These are phyloP conservation scores for Paracoccidioides lutzii DNA, from an alignment of 2,329 filamentous ascomycete genomes.

Conservation along the genomic window DNA sequence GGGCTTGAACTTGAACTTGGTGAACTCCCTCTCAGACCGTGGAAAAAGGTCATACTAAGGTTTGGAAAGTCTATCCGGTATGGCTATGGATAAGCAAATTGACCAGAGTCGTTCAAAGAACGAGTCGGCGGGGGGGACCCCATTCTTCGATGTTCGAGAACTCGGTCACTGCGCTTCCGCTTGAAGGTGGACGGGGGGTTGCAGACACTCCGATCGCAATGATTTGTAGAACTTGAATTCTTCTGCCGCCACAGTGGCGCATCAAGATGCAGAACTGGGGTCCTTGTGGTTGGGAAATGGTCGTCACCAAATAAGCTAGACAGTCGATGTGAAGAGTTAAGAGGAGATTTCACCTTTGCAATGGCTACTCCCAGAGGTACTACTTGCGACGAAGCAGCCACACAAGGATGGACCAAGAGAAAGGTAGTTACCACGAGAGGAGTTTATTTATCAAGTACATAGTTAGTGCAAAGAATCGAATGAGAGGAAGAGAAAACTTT, in stretches of 20 bases:
- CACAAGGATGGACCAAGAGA: conserved; percentile 9
- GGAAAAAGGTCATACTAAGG: too few relatives aligned
- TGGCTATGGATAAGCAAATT: too few relatives aligned
- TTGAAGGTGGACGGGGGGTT: conserved; percentile 43
- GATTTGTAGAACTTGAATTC: conserved; percentile 32
- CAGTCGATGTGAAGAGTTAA: neutral
- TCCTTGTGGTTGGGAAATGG: conserved; percentile 9
- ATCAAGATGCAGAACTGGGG: conserved; percentile 28
- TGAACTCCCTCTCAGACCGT: too few relatives aligned
- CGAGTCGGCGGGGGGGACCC: neutral
- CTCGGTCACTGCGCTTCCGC: conserved; percentile 37
- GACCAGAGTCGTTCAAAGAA: too few relatives aligned
- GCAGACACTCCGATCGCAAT: conserved; percentile 43
- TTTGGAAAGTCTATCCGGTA: too few relatives aligned
- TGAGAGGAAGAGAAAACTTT: conserved; percentile 5
- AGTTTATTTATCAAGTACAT: conserved; percentile 6
- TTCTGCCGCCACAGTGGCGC: conserved; percentile 38
- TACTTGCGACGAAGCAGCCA: neutral
- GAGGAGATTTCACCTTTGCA: neutral
- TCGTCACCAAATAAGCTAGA: conserved; percentile 4
- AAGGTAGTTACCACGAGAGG: conserved; percentile 8
- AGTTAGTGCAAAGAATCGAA: conserved; percentile 5
- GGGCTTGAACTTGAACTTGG: conserved; percentile 35
- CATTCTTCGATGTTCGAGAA: conserved; percentile 30
- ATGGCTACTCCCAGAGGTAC: too few relatives aligned